phyloP scores from a whole-genome alignment of 768 basidiomycete genomes.

The Clathrus columnatus region DNA sequence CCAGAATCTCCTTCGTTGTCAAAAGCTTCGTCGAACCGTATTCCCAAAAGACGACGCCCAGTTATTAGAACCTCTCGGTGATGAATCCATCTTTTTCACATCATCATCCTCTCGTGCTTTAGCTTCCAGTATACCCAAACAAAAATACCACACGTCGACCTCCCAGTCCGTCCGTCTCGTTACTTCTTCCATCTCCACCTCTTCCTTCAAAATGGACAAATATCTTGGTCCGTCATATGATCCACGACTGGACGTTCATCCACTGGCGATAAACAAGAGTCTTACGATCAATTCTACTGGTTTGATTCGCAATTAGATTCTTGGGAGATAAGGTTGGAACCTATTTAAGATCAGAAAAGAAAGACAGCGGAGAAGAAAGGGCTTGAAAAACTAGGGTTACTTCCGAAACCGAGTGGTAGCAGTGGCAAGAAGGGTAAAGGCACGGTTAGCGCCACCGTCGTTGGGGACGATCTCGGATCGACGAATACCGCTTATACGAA shows the following conservation, averaged over 20 bases:
- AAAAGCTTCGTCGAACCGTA: neutral
- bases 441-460: constrained; percentile 26
- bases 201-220: constrained; percentile 93
- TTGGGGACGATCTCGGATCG: constrained; percentile 40
- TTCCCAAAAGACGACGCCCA: too few relatives aligned
- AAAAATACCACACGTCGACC: constrained; percentile 16
- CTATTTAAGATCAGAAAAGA: constrained; percentile 64
- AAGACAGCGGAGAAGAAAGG: constrained; percentile 82
- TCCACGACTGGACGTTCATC: constrained; percentile 79
- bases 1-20: neutral
- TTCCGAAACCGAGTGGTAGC: constrained; percentile 14
- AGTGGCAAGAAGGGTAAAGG: constrained; percentile 32
- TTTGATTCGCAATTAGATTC: constrained; percentile 69
- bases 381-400: constrained; percentile 56
- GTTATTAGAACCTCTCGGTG: constrained; percentile 21
- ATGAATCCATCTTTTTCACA: constrained; percentile 15
- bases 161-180: neutral
- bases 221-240: constrained; percentile 91
- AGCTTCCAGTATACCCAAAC: constrained; percentile 22
- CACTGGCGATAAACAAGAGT: constrained; percentile 34
- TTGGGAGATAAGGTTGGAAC: constrained; percentile 93
- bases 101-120: constrained; percentile 15
- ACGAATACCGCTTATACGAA: constrained; percentile 87
- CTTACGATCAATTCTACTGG: constrained; percentile 52
- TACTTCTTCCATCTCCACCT: constrained; percentile 21